These are phyloP conservation scores for Coriolopsis trogii DNA, from an alignment of 1,284 basidiomycete genomes.

Conservation along the genomic window DNA sequence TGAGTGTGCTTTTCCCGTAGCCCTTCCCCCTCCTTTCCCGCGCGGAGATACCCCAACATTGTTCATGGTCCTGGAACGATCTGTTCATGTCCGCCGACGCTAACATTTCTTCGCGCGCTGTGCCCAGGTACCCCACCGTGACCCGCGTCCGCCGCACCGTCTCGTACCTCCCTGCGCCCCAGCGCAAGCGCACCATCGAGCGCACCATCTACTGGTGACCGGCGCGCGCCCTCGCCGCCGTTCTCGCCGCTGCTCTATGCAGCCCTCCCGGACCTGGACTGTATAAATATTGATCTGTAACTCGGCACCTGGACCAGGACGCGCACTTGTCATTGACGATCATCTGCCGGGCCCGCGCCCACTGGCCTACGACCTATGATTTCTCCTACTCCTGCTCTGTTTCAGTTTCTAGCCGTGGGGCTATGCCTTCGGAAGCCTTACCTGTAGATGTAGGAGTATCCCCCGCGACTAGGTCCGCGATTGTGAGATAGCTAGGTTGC, in stretches of 20 bases:
- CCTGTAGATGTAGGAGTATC: background rate
- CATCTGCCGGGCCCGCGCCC: no score
- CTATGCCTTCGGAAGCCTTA: no score
- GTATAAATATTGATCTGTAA: no score
- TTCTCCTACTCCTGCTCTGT: no score
- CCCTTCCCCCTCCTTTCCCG: background rate
- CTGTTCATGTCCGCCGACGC: background rate
- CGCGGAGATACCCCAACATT: no score
- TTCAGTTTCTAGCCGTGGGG: no score
- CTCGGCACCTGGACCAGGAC: no score
- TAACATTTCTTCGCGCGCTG: no score
- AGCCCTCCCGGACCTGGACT: no score
- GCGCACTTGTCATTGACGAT: no score
- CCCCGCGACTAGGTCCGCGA: background rate
- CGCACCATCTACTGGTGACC: constrained; percentile 72
- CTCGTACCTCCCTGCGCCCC: constrained; percentile 49
- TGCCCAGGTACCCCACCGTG: constrained; percentile 72
- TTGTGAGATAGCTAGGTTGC: constrained; percentile 14
- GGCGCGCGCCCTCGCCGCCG: background rate
- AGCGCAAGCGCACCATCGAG: constrained; percentile 58
- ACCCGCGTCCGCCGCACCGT: constrained; percentile 73
- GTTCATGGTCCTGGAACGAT: background rate
- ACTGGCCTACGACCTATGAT: no score
- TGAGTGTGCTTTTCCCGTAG: constrained; percentile 33
- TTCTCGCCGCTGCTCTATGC: no score